These are phyloP conservation scores for Candida ulmi DNA, from an alignment of 805 yeast genomes.

Conservation along the genomic window DNA sequence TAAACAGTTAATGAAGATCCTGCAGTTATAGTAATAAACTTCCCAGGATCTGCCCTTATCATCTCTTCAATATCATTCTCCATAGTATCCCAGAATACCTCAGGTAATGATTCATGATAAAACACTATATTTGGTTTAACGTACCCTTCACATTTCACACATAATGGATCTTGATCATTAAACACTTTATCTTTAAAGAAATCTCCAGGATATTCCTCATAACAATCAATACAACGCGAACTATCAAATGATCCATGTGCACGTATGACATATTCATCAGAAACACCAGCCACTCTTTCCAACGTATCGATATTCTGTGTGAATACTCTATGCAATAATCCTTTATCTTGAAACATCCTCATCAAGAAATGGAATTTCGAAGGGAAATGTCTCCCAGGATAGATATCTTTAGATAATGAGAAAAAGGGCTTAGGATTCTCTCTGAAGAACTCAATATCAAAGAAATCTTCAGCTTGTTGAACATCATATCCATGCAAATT, in stretches of 20 bases:
- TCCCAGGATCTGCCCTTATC: conserved; percentile 29
- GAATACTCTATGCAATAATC: conserved; percentile 61
- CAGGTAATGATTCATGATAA: conserved; percentile 86
- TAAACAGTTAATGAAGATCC: conserved; percentile 88
- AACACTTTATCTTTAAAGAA: conserved; percentile 37
- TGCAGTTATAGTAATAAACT: conserved; percentile 74
- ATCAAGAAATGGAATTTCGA: conserved; percentile 77
- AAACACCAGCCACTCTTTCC: conserved; percentile 79
- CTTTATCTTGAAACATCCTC: conserved; percentile 58
- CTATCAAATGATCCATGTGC: conserved; percentile 94
- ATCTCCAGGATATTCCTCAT: conserved; percentile 42
- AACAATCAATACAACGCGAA: conserved; percentile 80
- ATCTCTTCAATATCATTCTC: conserved; percentile 39
- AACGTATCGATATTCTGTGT: conserved; percentile 93
- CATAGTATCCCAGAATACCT: conserved; percentile 61
- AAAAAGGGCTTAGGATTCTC: conserved; percentile 81
- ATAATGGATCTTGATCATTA: conserved; percentile 33
- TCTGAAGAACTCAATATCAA: conserved; percentile 77
- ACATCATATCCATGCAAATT: conserved; percentile 67
- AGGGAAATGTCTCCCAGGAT: conserved; percentile 84
- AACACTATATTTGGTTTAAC: conserved; percentile 94
- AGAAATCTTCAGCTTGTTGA: conserved; percentile 95
- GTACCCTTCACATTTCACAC: conserved; percentile 61
- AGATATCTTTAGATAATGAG: conserved; percentile 74
- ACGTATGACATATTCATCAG: conserved; percentile 61